Base-by-base conservation (phyloP, 2,329 filamentous ascomycete species). In the Tolypocladium inflatum region DNA sequence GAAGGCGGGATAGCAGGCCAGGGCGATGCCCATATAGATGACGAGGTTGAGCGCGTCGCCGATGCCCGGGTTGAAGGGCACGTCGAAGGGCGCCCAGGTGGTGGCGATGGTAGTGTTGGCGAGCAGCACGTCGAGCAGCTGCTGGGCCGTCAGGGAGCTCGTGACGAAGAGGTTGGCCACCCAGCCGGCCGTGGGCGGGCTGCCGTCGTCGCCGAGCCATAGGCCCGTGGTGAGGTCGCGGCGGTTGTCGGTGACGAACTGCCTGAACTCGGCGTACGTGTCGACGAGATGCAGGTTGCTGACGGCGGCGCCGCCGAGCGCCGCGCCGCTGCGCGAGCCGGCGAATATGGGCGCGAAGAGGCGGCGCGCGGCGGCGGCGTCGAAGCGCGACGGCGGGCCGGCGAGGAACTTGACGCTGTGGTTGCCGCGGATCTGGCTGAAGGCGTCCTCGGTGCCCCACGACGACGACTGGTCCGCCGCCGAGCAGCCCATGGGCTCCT, bases 1-100 rank as follows among this genome's bases (percentile, higher is more conserved):
- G 76, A 97, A 92, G 17, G 88, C 90, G 1, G 92, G 91, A 65
- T 88, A 94, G 1, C 86, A 85, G 8, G 83, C 80, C 72, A 95
- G 85, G 1, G 87, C 89, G 10, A 97, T 79, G 17, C 88, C 85
- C 68, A 94, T 88, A 72, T 96, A 96, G 10, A 90, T 78, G 45
- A 93, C 83, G 21, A 96, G 78, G 68, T 95, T 90, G 30, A 96
- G 74, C 0, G 87, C 86, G 55, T 92, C 79, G 23, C 90, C 90
- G 10, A 85, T 83, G 23, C 78, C 78, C 0, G 89, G 84, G 33
- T 81, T 76, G 74, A 86, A 92, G 0, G 90, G 89, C 0, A 84
- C 80, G 62, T 90, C 90, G 66, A 97, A 96, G 15, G 83, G 75
- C 54, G 88, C 82, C 71, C 87, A 96, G 55, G 84, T 81, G 1